Evolutionary conservation across 1,284 basidiomycete species (phyloP), one percentile per base, ranked within the genome.

Genomic region (Pascua sp.): DNA sequence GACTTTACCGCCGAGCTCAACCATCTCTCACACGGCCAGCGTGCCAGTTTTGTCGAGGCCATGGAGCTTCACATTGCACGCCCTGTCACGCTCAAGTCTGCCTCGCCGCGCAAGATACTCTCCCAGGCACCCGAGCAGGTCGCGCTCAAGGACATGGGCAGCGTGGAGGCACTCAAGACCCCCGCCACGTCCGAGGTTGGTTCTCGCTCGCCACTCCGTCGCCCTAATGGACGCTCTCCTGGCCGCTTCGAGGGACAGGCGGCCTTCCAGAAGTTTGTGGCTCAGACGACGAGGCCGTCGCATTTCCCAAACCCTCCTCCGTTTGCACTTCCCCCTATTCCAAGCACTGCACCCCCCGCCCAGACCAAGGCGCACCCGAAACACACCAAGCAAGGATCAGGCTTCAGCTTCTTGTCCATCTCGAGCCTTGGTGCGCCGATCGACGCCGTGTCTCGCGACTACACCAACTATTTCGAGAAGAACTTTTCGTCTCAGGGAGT

Each of bases 1-100:
- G 90, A 92, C 70, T 93, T 92, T 67, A 91, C 90, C 0, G 86
- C 84, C 18, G 90, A 91, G 72, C 78, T 90, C 49, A 79, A 82
- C 69, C 83, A 80, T 61, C 81, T 92, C 45, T 86, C 86, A 56
- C 84, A 86, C 65, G 86, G 87, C 32, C 84, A 84, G 0, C 77
- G 88, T 5, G 79, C 77, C 8, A 90, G 88, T 71, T 92, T 93
- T 67, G 85, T 92, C 4, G 88, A 90, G 42, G 70, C 72, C 15
- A 32, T 76, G 5, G 41, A 56, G n/a, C 46, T 32, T 32, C 24
- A 32, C 24, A 32, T 32, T 32, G 24, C 24, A 32, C 24, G 24
- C 24, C 7, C 24, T 32, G 24, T 32, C 4, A 32, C 24, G 24
- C 24, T 32, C 24, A 32, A 32, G 24, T 32, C 24, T 32, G 24